Conservation (phyloP, 805 yeast genomes). For the Suhomyces pyralidae region DNA sequence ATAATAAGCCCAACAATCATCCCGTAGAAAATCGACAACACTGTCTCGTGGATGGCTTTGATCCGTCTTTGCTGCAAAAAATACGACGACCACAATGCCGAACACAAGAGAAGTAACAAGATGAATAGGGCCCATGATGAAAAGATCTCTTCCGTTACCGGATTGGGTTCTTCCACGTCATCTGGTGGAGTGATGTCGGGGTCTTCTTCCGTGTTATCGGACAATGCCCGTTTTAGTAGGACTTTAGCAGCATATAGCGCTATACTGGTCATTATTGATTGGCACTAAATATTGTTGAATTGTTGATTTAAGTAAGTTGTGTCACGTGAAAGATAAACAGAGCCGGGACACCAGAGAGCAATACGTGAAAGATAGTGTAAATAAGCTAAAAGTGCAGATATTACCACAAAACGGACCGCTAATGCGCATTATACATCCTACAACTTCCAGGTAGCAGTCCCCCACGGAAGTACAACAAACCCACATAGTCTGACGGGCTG, state of each 20-base stretch:
- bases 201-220: constrained; percentile 35
- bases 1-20: constrained; percentile 93
- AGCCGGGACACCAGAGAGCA: neutral
- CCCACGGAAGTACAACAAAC: too few species aligned
- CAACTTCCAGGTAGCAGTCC: too few species aligned
- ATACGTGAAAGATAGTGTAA: neutral
- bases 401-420: too few species aligned
- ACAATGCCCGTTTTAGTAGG: constrained; percentile 33
- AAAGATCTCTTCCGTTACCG: constrained; percentile 91
- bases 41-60: constrained; percentile 97
- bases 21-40: constrained; percentile 91
- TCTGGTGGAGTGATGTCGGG: constrained; percentile 48
- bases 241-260: constrained; percentile 23
- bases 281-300: neutral
- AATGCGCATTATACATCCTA: too few species aligned
- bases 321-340: neutral
- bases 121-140: constrained; percentile 97
- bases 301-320: neutral
- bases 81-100: constrained; percentile 94
- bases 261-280: constrained; percentile 22
- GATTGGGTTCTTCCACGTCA: constrained; percentile 62
- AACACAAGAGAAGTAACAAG: constrained; percentile 69
- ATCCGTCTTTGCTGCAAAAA: constrained; percentile 87
- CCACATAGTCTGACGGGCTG: too few species aligned
- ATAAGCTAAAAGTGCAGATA: too few species aligned